Percentiles rank a stretch among this genome's conserved stretches.
Evolutionary conservation across 192 early-diverging fungal species (phyloP).

Genomic region (Neocallimastix lanati): DNA sequence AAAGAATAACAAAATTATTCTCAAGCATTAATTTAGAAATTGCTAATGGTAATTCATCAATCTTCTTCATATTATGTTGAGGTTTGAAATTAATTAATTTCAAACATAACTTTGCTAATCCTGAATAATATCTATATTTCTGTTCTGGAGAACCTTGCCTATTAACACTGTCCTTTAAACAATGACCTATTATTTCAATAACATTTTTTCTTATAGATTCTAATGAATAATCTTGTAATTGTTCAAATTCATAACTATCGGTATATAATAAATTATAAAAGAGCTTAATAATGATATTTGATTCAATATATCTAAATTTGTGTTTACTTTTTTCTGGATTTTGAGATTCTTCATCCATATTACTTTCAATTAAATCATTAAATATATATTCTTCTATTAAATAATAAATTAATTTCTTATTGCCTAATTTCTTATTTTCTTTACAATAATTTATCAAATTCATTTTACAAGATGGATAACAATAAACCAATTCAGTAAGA

Average conservation of each 20-base stretch:
- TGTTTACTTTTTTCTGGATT: background rate
- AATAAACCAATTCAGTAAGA: conserved; percentile 68
- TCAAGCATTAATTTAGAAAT: conserved; percentile 73
- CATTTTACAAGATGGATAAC: conserved; percentile 62
- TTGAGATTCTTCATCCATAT: background rate
- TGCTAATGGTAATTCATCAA: conserved; percentile 35
- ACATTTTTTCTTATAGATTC: background rate
- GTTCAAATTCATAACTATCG: background rate
- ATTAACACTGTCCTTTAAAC: conserved; percentile 38
- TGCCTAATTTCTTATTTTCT: background rate
- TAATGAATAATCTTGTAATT: background rate
- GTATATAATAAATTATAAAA: background rate
- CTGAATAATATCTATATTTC: conserved; percentile 49
- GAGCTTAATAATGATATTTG: background rate
- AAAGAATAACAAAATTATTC: conserved; percentile 56
- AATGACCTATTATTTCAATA: background rate
- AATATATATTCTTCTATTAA: background rate
- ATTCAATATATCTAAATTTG: background rate
- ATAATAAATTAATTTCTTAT: background rate
- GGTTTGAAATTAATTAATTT: conserved; percentile 7
- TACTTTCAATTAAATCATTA: background rate
- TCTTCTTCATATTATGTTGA: conserved; percentile 13
- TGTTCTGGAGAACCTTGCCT: conserved; percentile 22
- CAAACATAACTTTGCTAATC: conserved; percentile 43
- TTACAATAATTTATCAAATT: conserved; percentile 38